Conservation (phyloP, 805 yeast species). For the Sugiyamaella americana region DNA sequence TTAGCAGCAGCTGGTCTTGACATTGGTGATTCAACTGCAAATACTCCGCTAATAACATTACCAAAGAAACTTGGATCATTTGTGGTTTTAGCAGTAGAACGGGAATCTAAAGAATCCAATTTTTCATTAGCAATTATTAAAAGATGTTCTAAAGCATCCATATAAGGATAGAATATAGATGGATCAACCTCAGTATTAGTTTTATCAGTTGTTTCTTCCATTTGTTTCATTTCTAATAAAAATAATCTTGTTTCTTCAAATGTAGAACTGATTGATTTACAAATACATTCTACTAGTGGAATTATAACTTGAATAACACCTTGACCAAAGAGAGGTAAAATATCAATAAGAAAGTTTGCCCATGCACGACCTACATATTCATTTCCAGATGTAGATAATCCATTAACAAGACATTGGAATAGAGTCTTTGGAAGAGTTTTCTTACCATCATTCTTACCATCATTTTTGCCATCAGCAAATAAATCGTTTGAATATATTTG, state of each 20-base stretch:
- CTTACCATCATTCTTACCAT: background rate
- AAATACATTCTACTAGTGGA: conserved; percentile 47
- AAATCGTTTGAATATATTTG: conserved; percentile 42
- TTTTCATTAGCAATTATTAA: conserved; percentile 52
- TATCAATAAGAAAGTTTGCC: conserved; percentile 46
- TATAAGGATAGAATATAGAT: conserved; percentile 25
- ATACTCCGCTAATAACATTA: conserved; percentile 63
- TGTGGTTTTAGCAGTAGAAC: conserved; percentile 10
- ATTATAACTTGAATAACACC: conserved; percentile 51
- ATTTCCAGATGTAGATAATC: conserved; percentile 42
- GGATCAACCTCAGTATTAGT: background rate
- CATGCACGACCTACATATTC: conserved; percentile 42
- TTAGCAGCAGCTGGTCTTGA: conserved; percentile 40
- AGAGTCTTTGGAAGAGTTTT: conserved; percentile 4
- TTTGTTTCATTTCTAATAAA: conserved; percentile 11
- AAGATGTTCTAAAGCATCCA: conserved; percentile 60
- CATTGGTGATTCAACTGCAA: conserved; percentile 61
- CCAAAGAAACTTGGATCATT: conserved; percentile 48
- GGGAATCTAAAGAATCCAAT: conserved; percentile 3
- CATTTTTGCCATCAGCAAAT: conserved; percentile 28
- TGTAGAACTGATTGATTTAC: conserved; percentile 34
- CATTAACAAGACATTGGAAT: conserved; percentile 44
- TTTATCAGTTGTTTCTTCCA: too few relatives aligned
- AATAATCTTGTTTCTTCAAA: conserved; percentile 24
- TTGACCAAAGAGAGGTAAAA: conserved; percentile 46